Evolutionary conservation across 2,329 filamentous ascomycete genomes (phyloP), one percentile per base, ranked within the genome.

Genomic region (Ceratocystiopsis brevicomis): DNA sequence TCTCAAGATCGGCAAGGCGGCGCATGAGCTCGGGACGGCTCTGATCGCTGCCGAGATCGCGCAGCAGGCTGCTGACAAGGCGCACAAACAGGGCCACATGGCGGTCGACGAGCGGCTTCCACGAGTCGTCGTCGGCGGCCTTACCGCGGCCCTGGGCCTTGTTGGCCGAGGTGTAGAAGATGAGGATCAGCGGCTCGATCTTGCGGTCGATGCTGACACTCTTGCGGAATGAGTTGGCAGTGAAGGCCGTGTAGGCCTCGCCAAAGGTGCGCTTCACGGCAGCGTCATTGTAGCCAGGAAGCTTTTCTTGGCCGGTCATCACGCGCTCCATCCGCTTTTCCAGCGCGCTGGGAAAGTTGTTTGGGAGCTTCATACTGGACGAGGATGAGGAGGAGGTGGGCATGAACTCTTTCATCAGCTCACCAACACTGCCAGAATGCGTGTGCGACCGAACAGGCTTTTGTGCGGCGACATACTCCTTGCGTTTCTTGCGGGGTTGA

Each of bases 11-110:
- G 38, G 74, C 71, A 45, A 98, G 65, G 48, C 84, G 76, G 49
- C 70, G 74, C 57, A 84, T 78, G 45, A 98, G 70, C 57, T 98
- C 88, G 6, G 85, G 81, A 49, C 81, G 76, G 56, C 93, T 84
- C 56, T 79, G 79, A 48, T 82, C 78, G 69, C 85, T 87, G 51
- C 88, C 85, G 51, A 90, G 76, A 51, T 86, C 81, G 53, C 79
- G 81, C 50, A 96, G 64, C 17, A 86, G 83, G 50, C 76, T 75
- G 52, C 76, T 78, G 53, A 94, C 75, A 41, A 98, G 69, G 40
- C 90, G 78, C 50, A 98, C 80, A 57, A 98, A 98, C 47, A 98
- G 72, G 41, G 90, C 90, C 45, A 96, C 78, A 59, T 98, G 90
- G 44, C 88, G 76, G 59, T 98, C 90, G 16, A 93, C 86, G 61